Base-by-base conservation (phyloP, 805 yeast species). In the Candida schatavii region DNA sequence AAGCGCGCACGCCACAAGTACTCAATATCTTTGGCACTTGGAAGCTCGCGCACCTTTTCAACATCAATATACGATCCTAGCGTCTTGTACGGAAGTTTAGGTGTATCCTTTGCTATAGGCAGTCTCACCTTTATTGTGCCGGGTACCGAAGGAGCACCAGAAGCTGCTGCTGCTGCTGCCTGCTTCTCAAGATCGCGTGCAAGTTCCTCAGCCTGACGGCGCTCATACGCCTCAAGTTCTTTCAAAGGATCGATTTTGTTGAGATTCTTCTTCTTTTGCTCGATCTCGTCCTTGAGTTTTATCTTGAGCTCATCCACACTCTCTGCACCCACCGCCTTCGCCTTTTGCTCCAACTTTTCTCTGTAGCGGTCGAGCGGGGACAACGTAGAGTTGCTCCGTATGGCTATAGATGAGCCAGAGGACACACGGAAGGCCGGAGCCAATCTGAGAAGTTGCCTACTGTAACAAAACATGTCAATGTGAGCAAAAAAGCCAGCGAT, bases 1-100 rank as follows among this genome's bases (percentile, higher is more conserved):
- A 90, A 90, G 49, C 96, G 77, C 0, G 96, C 88, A 58, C 87
- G 81, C 99, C 99, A 93, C 15, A 93, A 66, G 51, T 77, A 74
- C 52, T 86, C 95, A 39, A 91, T 68, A 53, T 88, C 95, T 46
- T 75, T 72, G 19, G 19, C 19, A 3, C 60, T 51, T 0, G 78
- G 74, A 40, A 90, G 74, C 3, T 68, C 72, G 37, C 63, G 45
- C 37, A 88, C 50, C 59, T 88, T 90, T 1, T 76, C 85, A 5
- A 80, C 69, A 42, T 87, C 89, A 31, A 93, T 61, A 59, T 70
- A 91, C 1, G 90, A 79, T 35, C 75, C 70, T 40, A 93, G 68
- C 0, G 87, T 81, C 62, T 88, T 88, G 64, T 74, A 86, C 3
- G 91, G 88, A 9, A 56, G 45, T 34, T 53, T 40, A 20, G 75